Evolutionary conservation across 2,329 filamentous ascomycete species (phyloP), one percentile per base, ranked within the genome.

Genomic region (Dryadomyces quercus-mongolicae): DNA sequence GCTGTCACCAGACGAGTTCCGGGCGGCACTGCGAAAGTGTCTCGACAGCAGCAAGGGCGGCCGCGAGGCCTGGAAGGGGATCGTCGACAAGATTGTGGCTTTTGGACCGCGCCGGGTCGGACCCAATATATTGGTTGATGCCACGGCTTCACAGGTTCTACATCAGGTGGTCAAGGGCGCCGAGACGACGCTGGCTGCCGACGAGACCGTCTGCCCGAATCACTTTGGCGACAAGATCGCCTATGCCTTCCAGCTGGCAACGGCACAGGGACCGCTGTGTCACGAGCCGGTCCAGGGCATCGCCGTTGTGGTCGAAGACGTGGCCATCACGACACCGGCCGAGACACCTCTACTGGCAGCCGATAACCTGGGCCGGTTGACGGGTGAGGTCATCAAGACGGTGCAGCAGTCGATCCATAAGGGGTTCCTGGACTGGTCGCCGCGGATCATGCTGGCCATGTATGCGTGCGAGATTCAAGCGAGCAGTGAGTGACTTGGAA

Each of bases 381-480:
- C 91, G 0, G 90, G 93, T 58, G 93, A 97, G 70, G 82, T 95
- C 47, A 95, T 98, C 72, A 90, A 90, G 67, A 85, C 87, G 0
- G 84, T 92, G 18, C 88, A 92, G 61, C 83, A 88, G 48, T 80
- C 84, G n/a, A 89, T 98, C 57, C 81, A 85, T 51, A 76, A 84
- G 59, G 92, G 85, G 21, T 95, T 97, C 74, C 74, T 96, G 18
- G 93, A 97, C 74, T 98, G 93, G 93, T 92, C 86, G 43, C 88
- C 93, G 0, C 84, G 93, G n/a, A 80, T 98, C 61, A 82, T 97
- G 72, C 81, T 98, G 47, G 93, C 93, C 52, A 97, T 97, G 89
- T 98, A 98, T 73, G 89, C 82, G 54, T 95, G 92, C 67, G 93
- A 97, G 67, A 97, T 98, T 63, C 93, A 97, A 76, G 90, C 92